Evolutionary conservation across 352 stramenopile species (phyloP), one percentile per base, ranked within the genome.

Genomic region (Phytophthora rubi): DNA sequence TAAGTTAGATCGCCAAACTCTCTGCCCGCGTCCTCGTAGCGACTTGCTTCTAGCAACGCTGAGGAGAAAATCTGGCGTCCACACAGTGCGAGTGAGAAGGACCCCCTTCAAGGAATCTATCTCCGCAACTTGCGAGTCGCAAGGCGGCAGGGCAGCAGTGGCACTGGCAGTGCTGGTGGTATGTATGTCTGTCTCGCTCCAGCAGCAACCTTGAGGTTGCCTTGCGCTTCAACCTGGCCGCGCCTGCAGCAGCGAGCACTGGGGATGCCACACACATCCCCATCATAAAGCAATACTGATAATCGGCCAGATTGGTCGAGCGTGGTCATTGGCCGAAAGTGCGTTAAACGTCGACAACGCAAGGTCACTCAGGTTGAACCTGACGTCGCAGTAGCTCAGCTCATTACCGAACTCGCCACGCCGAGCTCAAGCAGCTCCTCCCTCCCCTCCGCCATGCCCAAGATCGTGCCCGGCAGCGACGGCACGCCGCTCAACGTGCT

Each of bases 401-500:
- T 66, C 66, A 73, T 59, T 56, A 15, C 21, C 16, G 0, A 75
- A 71, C 35, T 15, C 44, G 47, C 59, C 23, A 21, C 39, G 21
- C 10, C 9, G 33, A 47, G 59, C 65, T 44, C 58, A 68, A 42
- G 28, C n/a, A 39, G 33, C 33, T 8, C 33, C 33, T 39, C 33
- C 9, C 32, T 9, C 4, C 32, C 53, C 4, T 33, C 33, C 53
- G 44, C 28, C 44, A 85, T 83, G 72, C 35, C 80, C 62, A 91
- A 91, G 77, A 84, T 92, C 59, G 86, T 94, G 5, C 73, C 85
- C 28, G 86, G 88, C n/a, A 91, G 80, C 55, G 82, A 94, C 54
- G 79, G 65, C 62, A 87, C 76, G 55, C 88, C 86, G 51, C 73
- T 98, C 23, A 98, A 97, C 70, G 74, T 97, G 61, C 83, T 93